Conservation (phyloP, 805 yeast genomes). For the Blastobotrys terrestris region DNA sequence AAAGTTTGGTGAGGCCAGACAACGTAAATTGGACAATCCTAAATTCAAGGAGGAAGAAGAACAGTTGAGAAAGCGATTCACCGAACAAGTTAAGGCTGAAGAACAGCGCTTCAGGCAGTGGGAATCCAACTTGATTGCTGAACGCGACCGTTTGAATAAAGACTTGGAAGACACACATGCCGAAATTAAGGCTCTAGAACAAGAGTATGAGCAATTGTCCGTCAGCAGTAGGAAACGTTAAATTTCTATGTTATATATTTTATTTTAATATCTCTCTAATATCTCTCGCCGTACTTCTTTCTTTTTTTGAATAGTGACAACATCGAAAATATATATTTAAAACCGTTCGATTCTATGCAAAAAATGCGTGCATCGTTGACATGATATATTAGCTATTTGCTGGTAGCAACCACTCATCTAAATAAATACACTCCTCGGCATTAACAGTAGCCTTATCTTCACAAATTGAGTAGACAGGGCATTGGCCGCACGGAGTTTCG, state of each 20-base stretch:
- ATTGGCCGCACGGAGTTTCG: slow-evolving; percentile 31
- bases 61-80: slow-evolving; percentile 85
- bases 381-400: not conserved
- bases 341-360: too few relatives aligned
- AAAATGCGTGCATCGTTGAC: too few relatives aligned
- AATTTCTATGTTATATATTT: not conserved
- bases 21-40: slow-evolving; percentile 57
- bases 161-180: slow-evolving; percentile 84
- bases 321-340: not conserved
- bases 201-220: slow-evolving; percentile 25
- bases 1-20: slow-evolving; percentile 34
- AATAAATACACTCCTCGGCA: slow-evolving; percentile 27
- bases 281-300: too few relatives aligned
- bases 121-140: slow-evolving; percentile 94
- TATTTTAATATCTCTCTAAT: too few relatives aligned
- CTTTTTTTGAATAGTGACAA: not conserved
- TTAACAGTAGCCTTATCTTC: slow-evolving; percentile 28
- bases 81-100: slow-evolving; percentile 94
- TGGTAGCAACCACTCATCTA: slow-evolving; percentile 29
- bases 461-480: slow-evolving; percentile 28
- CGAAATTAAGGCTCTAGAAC: slow-evolving; percentile 32
- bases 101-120: slow-evolving; percentile 97
- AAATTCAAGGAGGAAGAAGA: slow-evolving; percentile 95
- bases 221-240: slow-evolving; percentile 20
- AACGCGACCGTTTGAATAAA: slow-evolving; percentile 87